Percentiles rank a stretch among this genome's conserved stretches.
phyloP scores from a whole-genome alignment of 2,329 filamentous ascomycete genomes.

The Sarocladium oryzae region DNA sequence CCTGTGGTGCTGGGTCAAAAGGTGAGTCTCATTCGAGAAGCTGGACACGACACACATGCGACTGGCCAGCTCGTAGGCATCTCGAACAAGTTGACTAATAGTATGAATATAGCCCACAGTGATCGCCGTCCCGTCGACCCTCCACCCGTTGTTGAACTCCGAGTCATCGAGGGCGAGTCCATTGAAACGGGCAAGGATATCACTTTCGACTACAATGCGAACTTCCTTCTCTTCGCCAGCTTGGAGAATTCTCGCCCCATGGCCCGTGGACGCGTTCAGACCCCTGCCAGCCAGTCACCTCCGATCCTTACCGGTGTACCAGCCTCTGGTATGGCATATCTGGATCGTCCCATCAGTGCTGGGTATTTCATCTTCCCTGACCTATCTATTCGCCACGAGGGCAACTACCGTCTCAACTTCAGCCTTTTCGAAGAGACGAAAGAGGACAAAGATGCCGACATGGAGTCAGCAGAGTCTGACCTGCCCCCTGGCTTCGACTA shows the following conservation, averaged over 20 bases:
- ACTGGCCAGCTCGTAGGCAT: not conserved
- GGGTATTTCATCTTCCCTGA: slow-evolving; percentile 99
- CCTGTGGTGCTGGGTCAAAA: slow-evolving; percentile 92
- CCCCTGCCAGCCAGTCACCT: slow-evolving; percentile 59
- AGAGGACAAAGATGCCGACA: slow-evolving; percentile 70
- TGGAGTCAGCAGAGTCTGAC: slow-evolving; percentile 37
- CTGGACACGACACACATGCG: not conserved
- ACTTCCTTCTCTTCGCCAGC: slow-evolving; percentile 95
- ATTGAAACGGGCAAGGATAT: slow-evolving; percentile 59
- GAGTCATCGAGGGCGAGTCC: slow-evolving; percentile 66
- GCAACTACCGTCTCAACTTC: slow-evolving; percentile 84
- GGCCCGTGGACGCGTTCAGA: slow-evolving; percentile 69
- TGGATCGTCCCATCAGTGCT: slow-evolving; percentile 72
- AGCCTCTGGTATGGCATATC: slow-evolving; percentile 90
- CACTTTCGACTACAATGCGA: slow-evolving; percentile 89
- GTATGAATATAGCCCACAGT: slow-evolving; percentile 35
- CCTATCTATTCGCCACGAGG: slow-evolving; percentile 90
- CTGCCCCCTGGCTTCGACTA: slow-evolving; percentile 62
- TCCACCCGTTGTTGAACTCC: slow-evolving; percentile 87
- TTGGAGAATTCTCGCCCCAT: slow-evolving; percentile 80
- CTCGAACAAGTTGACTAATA: not conserved
- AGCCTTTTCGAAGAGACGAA: slow-evolving; percentile 92
- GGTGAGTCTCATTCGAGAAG: slow-evolving; percentile 49
- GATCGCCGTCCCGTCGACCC: slow-evolving; percentile 91
- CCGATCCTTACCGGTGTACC: slow-evolving; percentile 91